phyloP scores from a whole-genome alignment of 768 basidiomycete species.

The Pleurotus pulmonarius region DNA sequence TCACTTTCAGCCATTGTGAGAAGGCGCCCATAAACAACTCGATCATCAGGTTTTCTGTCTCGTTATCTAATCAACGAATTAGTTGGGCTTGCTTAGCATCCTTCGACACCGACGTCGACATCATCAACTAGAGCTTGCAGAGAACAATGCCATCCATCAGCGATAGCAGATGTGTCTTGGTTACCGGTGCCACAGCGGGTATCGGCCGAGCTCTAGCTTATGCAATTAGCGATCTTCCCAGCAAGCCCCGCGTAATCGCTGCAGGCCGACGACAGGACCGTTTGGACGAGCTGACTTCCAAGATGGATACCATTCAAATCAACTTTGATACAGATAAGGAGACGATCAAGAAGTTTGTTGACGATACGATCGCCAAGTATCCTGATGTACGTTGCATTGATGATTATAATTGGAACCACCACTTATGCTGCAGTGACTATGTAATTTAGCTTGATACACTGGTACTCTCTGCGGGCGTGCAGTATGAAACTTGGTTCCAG shows the following conservation, averaged over 20 bases:
- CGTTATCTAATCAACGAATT: background rate
- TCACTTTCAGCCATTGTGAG: conserved; percentile 1
- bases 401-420: background rate
- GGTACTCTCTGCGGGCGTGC: conserved; percentile 50
- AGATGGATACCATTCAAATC: conserved; percentile 24
- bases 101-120: background rate
- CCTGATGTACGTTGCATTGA: conserved; percentile 10
- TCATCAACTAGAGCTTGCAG: background rate
- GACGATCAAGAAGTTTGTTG: conserved; percentile 23
- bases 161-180: conserved; percentile 20
- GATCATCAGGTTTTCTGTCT: background rate
- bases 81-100: too few species aligned
- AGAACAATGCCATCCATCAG: conserved; percentile 7
- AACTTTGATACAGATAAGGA: conserved; percentile 26
- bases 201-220: conserved; percentile 6
- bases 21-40: background rate
- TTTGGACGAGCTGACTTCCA: conserved; percentile 6
- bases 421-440: too few species aligned
- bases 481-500: conserved; percentile 44
- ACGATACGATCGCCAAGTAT: conserved; percentile 15
- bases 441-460: conserved; percentile 48
- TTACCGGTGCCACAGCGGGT: conserved; percentile 14
- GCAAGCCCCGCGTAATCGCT: conserved; percentile 33
- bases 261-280: conserved; percentile 34
- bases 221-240: conserved; percentile 5